Percentiles rank a stretch among this genome's conserved stretches.
phyloP scores from a whole-genome alignment of 768 basidiomycete genomes.

The Xanthoconium stramineum region DNA sequence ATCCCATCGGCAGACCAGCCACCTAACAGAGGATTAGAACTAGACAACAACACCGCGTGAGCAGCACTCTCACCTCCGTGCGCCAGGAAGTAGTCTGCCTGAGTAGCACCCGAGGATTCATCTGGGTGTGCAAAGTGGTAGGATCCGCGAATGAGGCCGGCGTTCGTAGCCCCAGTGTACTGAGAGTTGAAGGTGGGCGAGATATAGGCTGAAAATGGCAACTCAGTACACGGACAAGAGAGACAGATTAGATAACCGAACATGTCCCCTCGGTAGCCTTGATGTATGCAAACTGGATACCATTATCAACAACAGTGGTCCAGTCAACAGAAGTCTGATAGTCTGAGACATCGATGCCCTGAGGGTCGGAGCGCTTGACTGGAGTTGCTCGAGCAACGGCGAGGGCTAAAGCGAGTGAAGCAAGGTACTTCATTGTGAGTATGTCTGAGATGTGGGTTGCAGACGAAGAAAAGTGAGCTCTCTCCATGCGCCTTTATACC shows the following conservation, averaged over 20 bases:
- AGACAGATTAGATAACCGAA: constrained; percentile 21
- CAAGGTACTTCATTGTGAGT: constrained; percentile 20
- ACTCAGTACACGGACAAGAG: neutral
- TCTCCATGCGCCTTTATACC: constrained; percentile 10
- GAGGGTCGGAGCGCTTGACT: constrained; percentile 35
- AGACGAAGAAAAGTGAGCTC: neutral
- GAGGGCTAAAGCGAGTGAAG: constrained; percentile 13
- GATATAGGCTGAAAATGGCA: constrained; percentile 16
- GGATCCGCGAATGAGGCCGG: constrained; percentile 53
- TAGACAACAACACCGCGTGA: neutral
- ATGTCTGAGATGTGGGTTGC: neutral
- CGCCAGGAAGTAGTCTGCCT: constrained; percentile 57
- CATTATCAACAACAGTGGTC: constrained; percentile 49
- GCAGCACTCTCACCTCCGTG: constrained; percentile 42
- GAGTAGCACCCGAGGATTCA: constrained; percentile 49
- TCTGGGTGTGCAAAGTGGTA: constrained; percentile 64
- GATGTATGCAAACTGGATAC: constrained; percentile 57
- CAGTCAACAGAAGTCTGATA: constrained; percentile 51
- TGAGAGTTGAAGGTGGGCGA: constrained; percentile 40
- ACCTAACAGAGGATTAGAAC: constrained; percentile 26
- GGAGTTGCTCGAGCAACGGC: constrained; percentile 16
- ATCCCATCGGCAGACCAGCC: constrained; percentile 55
- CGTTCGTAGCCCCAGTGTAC: constrained; percentile 54
- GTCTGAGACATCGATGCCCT: constrained; percentile 56
- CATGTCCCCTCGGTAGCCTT: constrained; percentile 67